phyloP scores from a whole-genome alignment of 148 eudicot species.

The Chenopodium formosanum region DNA sequence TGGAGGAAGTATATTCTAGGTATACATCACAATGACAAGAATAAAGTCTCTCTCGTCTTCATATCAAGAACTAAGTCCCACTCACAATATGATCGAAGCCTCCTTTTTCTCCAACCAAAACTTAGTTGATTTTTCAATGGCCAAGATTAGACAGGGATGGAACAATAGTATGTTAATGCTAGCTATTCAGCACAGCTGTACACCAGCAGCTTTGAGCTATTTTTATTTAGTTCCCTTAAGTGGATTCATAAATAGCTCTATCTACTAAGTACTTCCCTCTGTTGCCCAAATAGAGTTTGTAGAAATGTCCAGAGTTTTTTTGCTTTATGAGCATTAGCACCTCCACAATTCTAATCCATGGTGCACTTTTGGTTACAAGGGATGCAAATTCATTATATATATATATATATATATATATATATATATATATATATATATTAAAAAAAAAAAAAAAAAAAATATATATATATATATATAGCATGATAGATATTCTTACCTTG shows the following conservation, averaged over 20 bases:
- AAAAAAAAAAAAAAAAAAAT: neutral
- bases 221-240: neutral
- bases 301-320: neutral
- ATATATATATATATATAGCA: neutral
- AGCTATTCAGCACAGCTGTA: neutral
- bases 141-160: neutral
- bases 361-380: neutral
- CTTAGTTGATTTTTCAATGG: neutral
- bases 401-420: too few species aligned
- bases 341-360: neutral
- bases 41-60: too few species aligned
- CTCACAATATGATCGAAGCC: too few species aligned
- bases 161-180: neutral
- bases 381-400: neutral
- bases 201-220: neutral
- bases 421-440: neutral
- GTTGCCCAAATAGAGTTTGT: neutral
- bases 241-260: neutral
- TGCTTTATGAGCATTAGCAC: neutral
- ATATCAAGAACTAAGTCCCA: too few species aligned
- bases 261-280: neutral
- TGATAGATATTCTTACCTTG: constrained; percentile 48
- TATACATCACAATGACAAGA: too few species aligned
- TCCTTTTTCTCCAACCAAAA: neutral
- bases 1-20: too few species aligned